Conservation (phyloP, 306 rosid species). For the Prunus salicina region DNA sequence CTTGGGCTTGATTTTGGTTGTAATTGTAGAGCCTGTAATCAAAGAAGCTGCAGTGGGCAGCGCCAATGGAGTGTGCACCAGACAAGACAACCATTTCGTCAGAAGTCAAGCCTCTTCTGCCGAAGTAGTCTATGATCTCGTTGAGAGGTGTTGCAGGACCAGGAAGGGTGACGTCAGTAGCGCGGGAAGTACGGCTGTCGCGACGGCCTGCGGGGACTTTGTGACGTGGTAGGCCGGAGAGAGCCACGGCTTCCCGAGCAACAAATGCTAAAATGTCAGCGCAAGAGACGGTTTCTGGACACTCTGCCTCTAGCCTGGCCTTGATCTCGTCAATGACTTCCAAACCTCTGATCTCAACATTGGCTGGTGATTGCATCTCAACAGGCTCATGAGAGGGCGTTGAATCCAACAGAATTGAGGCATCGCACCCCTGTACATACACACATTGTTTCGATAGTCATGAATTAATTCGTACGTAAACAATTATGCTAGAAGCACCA, state of each 20-base stretch:
- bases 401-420: slow-evolving; percentile 60
- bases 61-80: slow-evolving; percentile 70
- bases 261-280: slow-evolving; percentile 55
- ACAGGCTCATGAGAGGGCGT: slow-evolving; percentile 25
- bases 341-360: slow-evolving; percentile 38
- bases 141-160: slow-evolving; percentile 20
- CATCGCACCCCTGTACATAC: slow-evolving; percentile 69
- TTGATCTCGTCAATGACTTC: slow-evolving; percentile 62
- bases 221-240: slow-evolving; percentile 31
- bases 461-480: not conserved
- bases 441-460: not conserved
- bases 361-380: slow-evolving; percentile 50
- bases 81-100: slow-evolving; percentile 53
- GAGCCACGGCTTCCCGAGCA: slow-evolving; percentile 30
- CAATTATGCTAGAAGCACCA: not conserved
- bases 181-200: slow-evolving; percentile 43
- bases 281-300: slow-evolving; percentile 63
- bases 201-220: slow-evolving; percentile 44
- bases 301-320: slow-evolving; percentile 36
- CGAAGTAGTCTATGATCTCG: slow-evolving; percentile 20
- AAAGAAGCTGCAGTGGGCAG: slow-evolving; percentile 36
- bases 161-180: slow-evolving; percentile 33
- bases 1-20: slow-evolving; percentile 7
- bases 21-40: slow-evolving; percentile 30
- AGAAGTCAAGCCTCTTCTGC: slow-evolving; percentile 25